Percentiles rank a stretch among this genome's conserved stretches.
These are phyloP conservation scores for Cyberlindnera japonica DNA, from an alignment of 805 yeast genomes.

Conservation along the genomic window DNA sequence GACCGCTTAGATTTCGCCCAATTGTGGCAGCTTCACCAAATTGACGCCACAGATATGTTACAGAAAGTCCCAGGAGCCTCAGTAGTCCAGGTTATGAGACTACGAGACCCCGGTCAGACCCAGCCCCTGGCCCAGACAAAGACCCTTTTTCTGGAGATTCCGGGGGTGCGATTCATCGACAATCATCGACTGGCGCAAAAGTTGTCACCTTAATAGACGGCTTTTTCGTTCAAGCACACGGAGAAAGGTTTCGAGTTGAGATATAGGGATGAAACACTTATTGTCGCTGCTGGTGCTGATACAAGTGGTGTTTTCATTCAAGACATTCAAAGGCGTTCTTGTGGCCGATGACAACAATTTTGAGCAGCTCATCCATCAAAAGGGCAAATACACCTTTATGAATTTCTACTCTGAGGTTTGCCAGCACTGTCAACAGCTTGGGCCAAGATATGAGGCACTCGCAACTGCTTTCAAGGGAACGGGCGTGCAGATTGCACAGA, in stretches of 20 bases:
- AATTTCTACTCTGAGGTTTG: conserved; percentile 43
- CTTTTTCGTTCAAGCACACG: not conserved
- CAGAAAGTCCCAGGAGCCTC: no score
- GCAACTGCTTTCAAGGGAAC: conserved; percentile 40
- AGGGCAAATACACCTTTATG: conserved; percentile 24
- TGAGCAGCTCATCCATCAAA: conserved; percentile 15
- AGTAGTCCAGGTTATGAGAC: no score
- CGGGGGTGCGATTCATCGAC: not conserved
- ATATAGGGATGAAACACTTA: conserved; percentile 5
- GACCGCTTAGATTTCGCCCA: no score
- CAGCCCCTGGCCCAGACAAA: no score
- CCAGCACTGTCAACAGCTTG: conserved; percentile 41
- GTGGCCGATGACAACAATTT: conserved; percentile 25
- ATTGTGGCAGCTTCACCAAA: no score
- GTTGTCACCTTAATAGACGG: no score
- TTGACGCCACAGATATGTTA: no score
- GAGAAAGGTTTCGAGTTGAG: no score
- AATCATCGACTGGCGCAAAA: no score
- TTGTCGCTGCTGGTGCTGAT: conserved; percentile 4
- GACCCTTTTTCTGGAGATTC: no score
- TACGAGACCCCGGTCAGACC: no score
- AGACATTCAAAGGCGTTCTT: conserved; percentile 20
- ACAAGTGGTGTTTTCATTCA: conserved; percentile 5
- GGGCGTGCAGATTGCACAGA: conserved; percentile 33
- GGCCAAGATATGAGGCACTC: conserved; percentile 43